phyloP scores from a whole-genome alignment of 495 filamentous ascomycete genomes.

The Aspergillus mulundensis region DNA sequence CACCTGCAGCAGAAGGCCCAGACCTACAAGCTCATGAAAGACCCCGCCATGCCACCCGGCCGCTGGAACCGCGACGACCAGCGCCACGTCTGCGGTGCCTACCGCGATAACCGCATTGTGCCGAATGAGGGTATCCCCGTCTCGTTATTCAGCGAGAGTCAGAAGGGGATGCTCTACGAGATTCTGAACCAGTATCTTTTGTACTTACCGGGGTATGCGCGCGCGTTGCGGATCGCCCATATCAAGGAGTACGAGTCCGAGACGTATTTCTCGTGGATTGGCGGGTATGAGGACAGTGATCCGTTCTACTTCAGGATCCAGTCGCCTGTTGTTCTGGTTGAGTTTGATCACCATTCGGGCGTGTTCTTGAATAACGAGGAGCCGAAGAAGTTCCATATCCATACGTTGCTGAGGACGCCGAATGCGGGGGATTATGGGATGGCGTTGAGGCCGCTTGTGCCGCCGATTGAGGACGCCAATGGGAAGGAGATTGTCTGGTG shows the following conservation, averaged over 20 bases:
- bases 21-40: constrained; percentile 52
- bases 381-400: constrained; percentile 73
- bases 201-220: constrained; percentile 54
- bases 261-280: constrained; percentile 77
- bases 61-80: constrained; percentile 74
- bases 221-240: constrained; percentile 48
- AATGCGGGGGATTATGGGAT: constrained; percentile 73
- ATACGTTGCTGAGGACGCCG: constrained; percentile 65
- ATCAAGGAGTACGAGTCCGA: constrained; percentile 51
- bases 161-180: constrained; percentile 50
- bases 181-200: constrained; percentile 59
- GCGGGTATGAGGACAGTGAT: constrained; percentile 58
- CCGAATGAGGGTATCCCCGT: constrained; percentile 64
- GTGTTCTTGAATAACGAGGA: constrained; percentile 70
- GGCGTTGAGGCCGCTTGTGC: constrained; percentile 43
- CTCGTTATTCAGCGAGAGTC: constrained; percentile 35
- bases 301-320: constrained; percentile 75
- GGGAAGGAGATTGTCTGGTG: constrained; percentile 43
- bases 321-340: constrained; percentile 65
- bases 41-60: constrained; percentile 59
- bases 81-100: constrained; percentile 69
- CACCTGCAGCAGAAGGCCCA: constrained; percentile 49
- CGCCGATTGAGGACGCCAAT: constrained; percentile 33
- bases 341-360: constrained; percentile 78
- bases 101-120: constrained; percentile 69